Conservation (phyloP, 345 rosid genomes). For the Gossypium longicalyx region DNA sequence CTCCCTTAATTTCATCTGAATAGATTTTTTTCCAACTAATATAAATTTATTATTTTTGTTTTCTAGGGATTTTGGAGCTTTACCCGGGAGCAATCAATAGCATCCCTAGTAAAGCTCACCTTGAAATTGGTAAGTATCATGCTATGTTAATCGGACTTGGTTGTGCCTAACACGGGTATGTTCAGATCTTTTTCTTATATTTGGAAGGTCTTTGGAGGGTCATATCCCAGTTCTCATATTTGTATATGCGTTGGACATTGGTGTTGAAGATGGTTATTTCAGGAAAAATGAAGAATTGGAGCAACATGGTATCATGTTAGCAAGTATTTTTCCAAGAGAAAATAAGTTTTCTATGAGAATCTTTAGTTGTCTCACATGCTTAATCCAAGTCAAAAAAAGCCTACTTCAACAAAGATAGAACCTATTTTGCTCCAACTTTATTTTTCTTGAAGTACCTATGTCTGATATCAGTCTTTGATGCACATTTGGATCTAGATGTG, state of each 20-base stretch:
- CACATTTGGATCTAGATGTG: neutral
- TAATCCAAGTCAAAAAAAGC: neutral
- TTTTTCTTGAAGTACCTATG: neutral
- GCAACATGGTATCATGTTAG: neutral
- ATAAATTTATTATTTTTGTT: slow-evolving; percentile 3
- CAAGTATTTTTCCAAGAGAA: neutral
- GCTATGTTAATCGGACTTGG: neutral
- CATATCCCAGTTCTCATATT: neutral
- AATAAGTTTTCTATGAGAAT: neutral
- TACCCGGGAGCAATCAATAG: slow-evolving; percentile 98
- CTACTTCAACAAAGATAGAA: neutral
- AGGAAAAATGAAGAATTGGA: neutral
- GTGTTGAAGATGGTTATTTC: neutral
- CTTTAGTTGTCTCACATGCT: neutral
- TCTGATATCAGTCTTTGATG: neutral
- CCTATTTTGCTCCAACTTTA: neutral
- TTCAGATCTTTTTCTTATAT: neutral
- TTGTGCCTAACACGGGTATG: neutral
- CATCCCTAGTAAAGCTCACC: slow-evolving; percentile 90
- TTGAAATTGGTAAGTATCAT: slow-evolving; percentile 66
- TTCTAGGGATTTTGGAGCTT: slow-evolving; percentile 69
- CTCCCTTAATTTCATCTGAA: slow-evolving; percentile 3
- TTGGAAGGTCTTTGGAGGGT: neutral
- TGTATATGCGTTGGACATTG: neutral
- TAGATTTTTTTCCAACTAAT: neutral